Evolutionary conservation across 495 filamentous ascomycete genomes (phyloP).

Genomic region (Aspergillus homomorphus): DNA sequence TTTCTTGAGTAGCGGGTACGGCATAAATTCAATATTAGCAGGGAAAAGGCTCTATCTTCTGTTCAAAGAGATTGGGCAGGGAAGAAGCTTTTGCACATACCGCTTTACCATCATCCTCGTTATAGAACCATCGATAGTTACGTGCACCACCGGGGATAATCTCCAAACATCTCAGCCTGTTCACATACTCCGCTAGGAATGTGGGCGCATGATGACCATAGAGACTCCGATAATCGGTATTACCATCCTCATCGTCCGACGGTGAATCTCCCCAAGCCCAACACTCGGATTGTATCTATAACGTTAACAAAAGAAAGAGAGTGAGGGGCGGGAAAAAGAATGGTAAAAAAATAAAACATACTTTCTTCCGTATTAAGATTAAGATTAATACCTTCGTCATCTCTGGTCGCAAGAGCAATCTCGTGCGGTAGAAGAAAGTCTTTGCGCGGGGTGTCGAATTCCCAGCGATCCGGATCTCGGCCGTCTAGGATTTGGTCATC

Average conservation of each 20-base stretch:
- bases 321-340: too few relatives aligned
- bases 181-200: background rate
- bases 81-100: background rate
- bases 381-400: background rate
- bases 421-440: background rate
- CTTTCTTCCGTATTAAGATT: background rate
- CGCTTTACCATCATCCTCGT: background rate
- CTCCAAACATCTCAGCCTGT: background rate
- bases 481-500: slow-evolving; percentile 1
- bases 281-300: background rate
- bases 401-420: background rate
- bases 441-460: background rate
- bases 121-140: background rate
- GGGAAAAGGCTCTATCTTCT: too few relatives aligned
- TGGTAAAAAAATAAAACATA: too few relatives aligned
- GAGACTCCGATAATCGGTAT: background rate
- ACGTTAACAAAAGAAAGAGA: too few relatives aligned
- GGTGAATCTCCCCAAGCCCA: background rate
- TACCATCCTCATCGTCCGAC: background rate
- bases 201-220: background rate
- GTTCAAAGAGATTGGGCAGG: background rate
- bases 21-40: background rate
- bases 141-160: background rate
- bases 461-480: background rate
- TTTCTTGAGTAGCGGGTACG: background rate